Evolutionary conservation across 2,329 filamentous ascomycete species (phyloP).

Genomic region (Fusarium caatingaense): DNA sequence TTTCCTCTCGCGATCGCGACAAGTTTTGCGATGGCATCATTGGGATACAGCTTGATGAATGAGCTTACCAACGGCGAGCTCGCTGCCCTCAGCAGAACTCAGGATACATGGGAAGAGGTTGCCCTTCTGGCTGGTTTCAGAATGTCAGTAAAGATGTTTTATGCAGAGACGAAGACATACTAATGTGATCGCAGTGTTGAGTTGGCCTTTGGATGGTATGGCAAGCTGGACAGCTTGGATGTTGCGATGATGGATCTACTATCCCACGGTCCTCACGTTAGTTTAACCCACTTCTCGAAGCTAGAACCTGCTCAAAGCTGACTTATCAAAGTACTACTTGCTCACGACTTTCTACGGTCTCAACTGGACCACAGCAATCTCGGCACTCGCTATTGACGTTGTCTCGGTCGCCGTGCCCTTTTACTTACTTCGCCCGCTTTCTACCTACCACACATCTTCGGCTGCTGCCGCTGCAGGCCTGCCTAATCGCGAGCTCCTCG

Average conservation of each 20-base stretch:
- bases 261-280: constrained; percentile 77
- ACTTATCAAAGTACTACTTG: constrained; percentile 71
- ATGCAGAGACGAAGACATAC: not conserved
- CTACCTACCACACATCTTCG: constrained; percentile 70
- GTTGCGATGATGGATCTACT: constrained; percentile 74
- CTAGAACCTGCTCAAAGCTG: constrained; percentile 12
- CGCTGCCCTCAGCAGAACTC: constrained; percentile 71
- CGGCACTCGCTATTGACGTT: constrained; percentile 75
- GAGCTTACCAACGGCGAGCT: constrained; percentile 73
- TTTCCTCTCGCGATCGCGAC: constrained; percentile 66
- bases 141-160: constrained; percentile 59
- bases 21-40: constrained; percentile 70
- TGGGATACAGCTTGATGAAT: constrained; percentile 72
- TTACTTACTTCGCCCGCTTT: constrained; percentile 75
- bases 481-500: constrained; percentile 74
- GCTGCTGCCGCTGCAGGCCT: constrained; percentile 53
- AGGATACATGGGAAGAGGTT: constrained; percentile 72
- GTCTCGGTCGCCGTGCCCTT: constrained; percentile 79
- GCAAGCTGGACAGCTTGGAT: constrained; percentile 79
- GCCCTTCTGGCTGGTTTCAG: constrained; percentile 64
- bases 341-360: constrained; percentile 82
- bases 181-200: constrained; percentile 64
- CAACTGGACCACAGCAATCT: constrained; percentile 67
- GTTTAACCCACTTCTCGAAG: constrained; percentile 44
- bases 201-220: constrained; percentile 78